These are phyloP conservation scores for Helicostylum pulchrum DNA, from an alignment of 192 early-diverging fungal genomes.

Conservation along the genomic window DNA sequence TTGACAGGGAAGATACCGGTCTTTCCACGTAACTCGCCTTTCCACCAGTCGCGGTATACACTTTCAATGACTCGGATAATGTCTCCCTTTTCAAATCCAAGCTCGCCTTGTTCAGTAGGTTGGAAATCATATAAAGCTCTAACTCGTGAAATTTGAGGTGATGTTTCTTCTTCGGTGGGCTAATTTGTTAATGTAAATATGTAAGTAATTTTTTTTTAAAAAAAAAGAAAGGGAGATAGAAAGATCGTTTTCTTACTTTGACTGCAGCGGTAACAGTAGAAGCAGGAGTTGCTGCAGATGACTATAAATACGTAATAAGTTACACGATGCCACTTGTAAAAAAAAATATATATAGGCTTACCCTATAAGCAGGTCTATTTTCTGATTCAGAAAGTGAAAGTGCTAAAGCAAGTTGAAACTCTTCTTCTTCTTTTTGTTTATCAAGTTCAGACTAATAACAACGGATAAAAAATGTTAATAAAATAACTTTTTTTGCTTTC, in stretches of 20 bases:
- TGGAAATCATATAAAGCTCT: slow-evolving; percentile 92
- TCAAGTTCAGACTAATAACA: slow-evolving; percentile 59
- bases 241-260: not conserved
- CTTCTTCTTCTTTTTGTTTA: slow-evolving; percentile 92
- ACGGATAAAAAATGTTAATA: not conserved
- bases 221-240: not conserved
- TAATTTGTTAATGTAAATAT: not conserved
- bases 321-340: too few species aligned
- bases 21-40: slow-evolving; percentile 81
- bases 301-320: not conserved
- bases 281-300: slow-evolving; percentile 71
- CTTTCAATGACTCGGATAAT: slow-evolving; percentile 88
- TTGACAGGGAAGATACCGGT: slow-evolving; percentile 97
- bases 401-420: slow-evolving; percentile 88
- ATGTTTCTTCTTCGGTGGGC: slow-evolving; percentile 26
- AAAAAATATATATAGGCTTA: not conserved
- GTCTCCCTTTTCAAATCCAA: slow-evolving; percentile 85
- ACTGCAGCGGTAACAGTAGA: slow-evolving; percentile 49
- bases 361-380: slow-evolving; percentile 25
- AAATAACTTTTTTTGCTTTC: not conserved
- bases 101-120: slow-evolving; percentile 86
- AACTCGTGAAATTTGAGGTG: slow-evolving; percentile 70
- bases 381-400: slow-evolving; percentile 77
- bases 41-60: slow-evolving; percentile 99
- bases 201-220: not conserved